Evolutionary conservation across 1,139 yeast species (phyloP).

Genomic region (Saccharomyces pastorianus): DNA sequence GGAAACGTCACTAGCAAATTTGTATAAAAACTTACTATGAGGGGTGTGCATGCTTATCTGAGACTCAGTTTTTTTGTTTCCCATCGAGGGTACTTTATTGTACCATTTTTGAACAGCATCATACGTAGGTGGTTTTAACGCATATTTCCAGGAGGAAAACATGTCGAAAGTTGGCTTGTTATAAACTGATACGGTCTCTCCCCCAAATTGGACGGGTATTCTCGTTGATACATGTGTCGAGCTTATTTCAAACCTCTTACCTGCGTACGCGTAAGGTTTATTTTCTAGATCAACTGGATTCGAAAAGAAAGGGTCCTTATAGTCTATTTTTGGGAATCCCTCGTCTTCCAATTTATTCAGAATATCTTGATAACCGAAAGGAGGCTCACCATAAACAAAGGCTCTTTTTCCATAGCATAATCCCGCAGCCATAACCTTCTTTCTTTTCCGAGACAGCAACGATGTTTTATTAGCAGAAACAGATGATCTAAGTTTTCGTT

Average conservation of each 20-base stretch:
- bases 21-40: slow-evolving; percentile 27
- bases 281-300: slow-evolving; percentile 43
- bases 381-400: slow-evolving; percentile 9
- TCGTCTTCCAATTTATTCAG: slow-evolving; percentile 34
- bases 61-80: slow-evolving; percentile 33
- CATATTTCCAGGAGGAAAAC: slow-evolving; percentile 34
- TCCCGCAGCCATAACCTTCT: background rate
- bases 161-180: background rate
- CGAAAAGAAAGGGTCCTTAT: slow-evolving; percentile 58
- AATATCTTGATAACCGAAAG: slow-evolving; percentile 11
- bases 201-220: slow-evolving; percentile 20
- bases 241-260: slow-evolving; percentile 42
- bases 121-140: slow-evolving; percentile 36
- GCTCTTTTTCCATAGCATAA: background rate
- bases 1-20: slow-evolving; percentile 28
- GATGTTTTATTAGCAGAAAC: background rate
- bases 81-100: slow-evolving; percentile 1
- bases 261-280: slow-evolving; percentile 57
- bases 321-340: slow-evolving; percentile 47
- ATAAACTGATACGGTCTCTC: slow-evolving; percentile 12
- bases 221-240: slow-evolving; percentile 27
- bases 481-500: slow-evolving; percentile 1
- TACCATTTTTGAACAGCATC: slow-evolving; percentile 32
- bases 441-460: background rate
- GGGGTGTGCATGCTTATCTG: slow-evolving; percentile 46